A percentile compares a stretch with the other conserved stretches of the same genome.
These are phyloP conservation scores for Williopsis jadinii DNA, from an alignment of 1,139 yeast genomes.

Conservation along the genomic window DNA sequence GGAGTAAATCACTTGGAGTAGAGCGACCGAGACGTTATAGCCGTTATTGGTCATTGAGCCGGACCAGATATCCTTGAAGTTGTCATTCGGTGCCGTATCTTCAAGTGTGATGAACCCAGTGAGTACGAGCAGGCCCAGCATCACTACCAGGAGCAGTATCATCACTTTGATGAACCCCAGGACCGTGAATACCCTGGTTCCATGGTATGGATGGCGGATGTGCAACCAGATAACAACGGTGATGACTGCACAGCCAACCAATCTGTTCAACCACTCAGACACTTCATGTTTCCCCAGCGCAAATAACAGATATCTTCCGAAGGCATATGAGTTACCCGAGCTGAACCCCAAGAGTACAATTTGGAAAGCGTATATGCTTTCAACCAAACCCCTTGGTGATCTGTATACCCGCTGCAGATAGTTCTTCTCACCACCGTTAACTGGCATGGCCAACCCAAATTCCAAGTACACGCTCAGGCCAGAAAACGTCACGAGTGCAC, in stretches of 20 bases:
- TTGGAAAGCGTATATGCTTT: constrained; percentile 37
- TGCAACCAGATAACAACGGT: constrained; percentile 37
- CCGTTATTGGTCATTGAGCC: constrained; percentile 23
- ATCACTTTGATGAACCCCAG: constrained; percentile 38
- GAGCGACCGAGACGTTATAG: constrained; percentile 38
- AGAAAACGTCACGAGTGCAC: constrained; percentile 40
- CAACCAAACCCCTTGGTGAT: constrained; percentile 18
- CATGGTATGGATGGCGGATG: constrained; percentile 32
- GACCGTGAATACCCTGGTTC: constrained; percentile 37
- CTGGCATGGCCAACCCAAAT: constrained; percentile 40
- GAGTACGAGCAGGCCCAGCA: constrained; percentile 26
- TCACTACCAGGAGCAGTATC: constrained; percentile 34
- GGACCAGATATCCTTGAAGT: constrained; percentile 29
- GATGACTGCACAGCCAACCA: constrained; percentile 40
- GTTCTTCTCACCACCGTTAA: constrained; percentile 46
- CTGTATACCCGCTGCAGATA: constrained; percentile 36
- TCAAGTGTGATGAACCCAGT: constrained; percentile 7
- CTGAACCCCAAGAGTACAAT: constrained; percentile 43
- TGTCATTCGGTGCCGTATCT: constrained; percentile 9
- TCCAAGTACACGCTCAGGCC: constrained; percentile 42
- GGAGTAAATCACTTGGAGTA: constrained; percentile 51
- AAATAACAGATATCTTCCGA: constrained; percentile 41
- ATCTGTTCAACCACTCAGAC: constrained; percentile 28
- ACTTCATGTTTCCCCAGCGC: constrained; percentile 27
- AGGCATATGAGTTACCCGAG: constrained; percentile 45